Evolutionary conservation across 257 asterid genomes (phyloP), one percentile per base, ranked within the genome.

Genomic region (Agastache rugosa): DNA sequence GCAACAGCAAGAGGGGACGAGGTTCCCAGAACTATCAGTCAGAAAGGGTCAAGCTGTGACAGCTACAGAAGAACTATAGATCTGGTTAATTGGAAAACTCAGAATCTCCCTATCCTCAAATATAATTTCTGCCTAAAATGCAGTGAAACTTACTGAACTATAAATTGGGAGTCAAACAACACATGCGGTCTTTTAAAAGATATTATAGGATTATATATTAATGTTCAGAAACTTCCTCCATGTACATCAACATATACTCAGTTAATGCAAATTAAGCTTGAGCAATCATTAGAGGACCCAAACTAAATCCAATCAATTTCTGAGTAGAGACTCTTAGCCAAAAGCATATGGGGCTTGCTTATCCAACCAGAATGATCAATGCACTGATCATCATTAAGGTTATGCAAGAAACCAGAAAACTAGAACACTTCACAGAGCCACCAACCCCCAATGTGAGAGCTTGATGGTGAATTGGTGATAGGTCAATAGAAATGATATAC

Each of bases 91-190:
- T 3, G 29, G 61, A 54, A 54, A 54, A 54, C 16, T 10, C 34
- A 54, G 7, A 54, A 11, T 11, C 31, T 56, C 37, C 39, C 62
- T 27, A 61, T 45, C n/a, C n/a, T 72, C 77, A 53, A 31, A 15
- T 23, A 37, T 2, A n/a, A 25, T 10, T 48, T 34, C n/a, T 25
- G n/a, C 63, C 63, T n/a, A 2, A 56, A 56, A 56, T 56, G 16
- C 9, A 25, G 37, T 9, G 2, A 29, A 29, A 56, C 37, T 56
- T 56, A 4, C 37, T 25, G 63, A 56, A 5, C 63, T 25, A 27
- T 56, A 9, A 37, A 56, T 11, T 23, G 63, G 15, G 63, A 22
- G 35, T 23, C 16, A 55, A 54, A 11, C 6, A 55, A 51, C 2
- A 17, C 25, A 17, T 51, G 25, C 58, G 11, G 25, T 11, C 58